These are phyloP conservation scores for Hysterium pulicare DNA, from an alignment of 2,329 filamentous ascomycete genomes.

Conservation along the genomic window DNA sequence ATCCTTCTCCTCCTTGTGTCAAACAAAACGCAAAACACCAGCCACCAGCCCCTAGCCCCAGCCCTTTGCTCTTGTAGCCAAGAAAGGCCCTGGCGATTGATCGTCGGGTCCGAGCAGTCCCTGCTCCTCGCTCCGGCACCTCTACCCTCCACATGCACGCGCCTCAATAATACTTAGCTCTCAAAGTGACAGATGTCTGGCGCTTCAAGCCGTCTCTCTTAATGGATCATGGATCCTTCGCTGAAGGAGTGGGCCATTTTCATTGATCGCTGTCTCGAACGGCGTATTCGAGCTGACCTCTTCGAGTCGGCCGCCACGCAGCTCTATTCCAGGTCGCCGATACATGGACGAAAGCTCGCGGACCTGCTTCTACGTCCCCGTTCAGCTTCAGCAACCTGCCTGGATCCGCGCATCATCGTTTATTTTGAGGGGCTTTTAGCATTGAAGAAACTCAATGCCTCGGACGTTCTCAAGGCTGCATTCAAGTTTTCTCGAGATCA, in stretches of 20 bases:
- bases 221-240: conserved; percentile 30
- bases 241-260: conserved; percentile 32
- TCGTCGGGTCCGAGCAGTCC: not conserved
- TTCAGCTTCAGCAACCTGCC: conserved; percentile 17
- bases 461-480: conserved; percentile 30
- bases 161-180: conserved; percentile 1
- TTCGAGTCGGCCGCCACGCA: conserved; percentile 32
- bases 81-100: not conserved
- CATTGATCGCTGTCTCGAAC: conserved; percentile 33
- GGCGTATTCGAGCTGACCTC: conserved; percentile 26
- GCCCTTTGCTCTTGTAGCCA: not conserved
- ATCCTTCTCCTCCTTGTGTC: too few relatives aligned
- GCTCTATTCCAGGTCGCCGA: conserved; percentile 31
- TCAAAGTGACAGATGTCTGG: not conserved
- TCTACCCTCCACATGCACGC: not conserved
- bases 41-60: too few relatives aligned
- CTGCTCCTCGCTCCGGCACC: too few relatives aligned
- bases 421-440: conserved; percentile 35
- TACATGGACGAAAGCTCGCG: conserved; percentile 35
- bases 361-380: conserved; percentile 32
- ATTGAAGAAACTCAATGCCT: conserved; percentile 30
- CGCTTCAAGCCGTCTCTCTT: not conserved
- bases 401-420: conserved; percentile 34
- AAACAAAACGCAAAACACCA: too few relatives aligned
- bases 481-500: conserved; percentile 35